Conservation (phyloP, 108 stramenopile species). For the Nitzschia sp. region DNA sequence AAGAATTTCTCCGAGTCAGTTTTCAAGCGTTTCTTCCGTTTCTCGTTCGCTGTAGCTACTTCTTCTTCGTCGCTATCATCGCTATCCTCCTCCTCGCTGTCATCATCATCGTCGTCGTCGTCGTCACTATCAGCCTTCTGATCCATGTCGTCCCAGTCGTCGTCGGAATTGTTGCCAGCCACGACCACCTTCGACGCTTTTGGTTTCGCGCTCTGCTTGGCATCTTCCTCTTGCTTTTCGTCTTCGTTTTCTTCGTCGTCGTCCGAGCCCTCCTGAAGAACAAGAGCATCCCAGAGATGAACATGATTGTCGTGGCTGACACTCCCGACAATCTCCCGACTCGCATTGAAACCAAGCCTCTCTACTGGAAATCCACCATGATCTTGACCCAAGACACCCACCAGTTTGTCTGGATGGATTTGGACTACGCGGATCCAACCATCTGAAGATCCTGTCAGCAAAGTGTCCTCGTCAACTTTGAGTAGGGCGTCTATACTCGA, state of each 20-base stretch:
- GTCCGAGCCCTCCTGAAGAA: conserved; percentile 59
- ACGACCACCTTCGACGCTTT: background rate
- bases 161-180: conserved; percentile 44
- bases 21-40: conserved; percentile 56
- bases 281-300: conserved; percentile 76
- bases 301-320: conserved; percentile 50
- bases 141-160: conserved; percentile 83
- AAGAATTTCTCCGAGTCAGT: conserved; percentile 86
- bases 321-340: conserved; percentile 76
- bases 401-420: conserved; percentile 86
- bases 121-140: conserved; percentile 40
- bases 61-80: conserved; percentile 54
- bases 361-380: conserved; percentile 94
- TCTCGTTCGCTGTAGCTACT: conserved; percentile 39
- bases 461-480: conserved; percentile 93
- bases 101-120: conserved; percentile 43
- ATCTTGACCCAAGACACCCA: conserved; percentile 87
- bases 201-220: conserved; percentile 29
- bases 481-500: conserved; percentile 85
- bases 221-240: conserved; percentile 26
- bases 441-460: conserved; percentile 93
- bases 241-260: conserved; percentile 51
- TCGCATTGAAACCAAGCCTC: conserved; percentile 72
- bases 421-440: conserved; percentile 92
- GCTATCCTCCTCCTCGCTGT: conserved; percentile 40